Conservation (phyloP, 805 yeast species). For the Candida ponderosae region DNA sequence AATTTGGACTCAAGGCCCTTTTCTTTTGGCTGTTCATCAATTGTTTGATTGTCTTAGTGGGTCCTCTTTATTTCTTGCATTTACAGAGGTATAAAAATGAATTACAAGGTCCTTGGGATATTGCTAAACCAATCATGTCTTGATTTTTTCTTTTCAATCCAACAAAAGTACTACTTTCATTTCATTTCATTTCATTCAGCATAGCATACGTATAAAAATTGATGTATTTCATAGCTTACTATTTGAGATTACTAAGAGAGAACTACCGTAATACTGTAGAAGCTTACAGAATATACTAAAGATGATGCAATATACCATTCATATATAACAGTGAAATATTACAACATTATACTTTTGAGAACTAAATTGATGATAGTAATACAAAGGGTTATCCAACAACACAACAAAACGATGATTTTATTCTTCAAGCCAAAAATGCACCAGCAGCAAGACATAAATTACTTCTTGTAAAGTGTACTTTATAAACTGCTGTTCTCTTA, state of each 20-base stretch:
- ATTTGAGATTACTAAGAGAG: too few relatives aligned
- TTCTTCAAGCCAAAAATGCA: conserved; percentile 39
- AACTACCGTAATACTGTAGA: too few relatives aligned
- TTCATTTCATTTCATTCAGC: too few relatives aligned
- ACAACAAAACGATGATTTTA: neutral
- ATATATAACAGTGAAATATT: too few relatives aligned
- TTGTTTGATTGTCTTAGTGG: conserved; percentile 38
- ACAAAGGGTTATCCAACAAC: neutral
- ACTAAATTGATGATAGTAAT: neutral
- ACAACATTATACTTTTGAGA: too few relatives aligned
- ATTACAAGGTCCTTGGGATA: conserved; percentile 90
- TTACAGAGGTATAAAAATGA: conserved; percentile 79
- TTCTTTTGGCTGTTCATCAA: conserved; percentile 45
- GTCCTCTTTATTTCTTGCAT: conserved; percentile 65
- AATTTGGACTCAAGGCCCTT: conserved; percentile 34
- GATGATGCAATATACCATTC: too few relatives aligned
- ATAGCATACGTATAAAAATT: too few relatives aligned
- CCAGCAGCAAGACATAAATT: conserved; percentile 93
- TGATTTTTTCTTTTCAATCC: too few relatives aligned
- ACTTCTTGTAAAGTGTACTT: conserved; percentile 85
- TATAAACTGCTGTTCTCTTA: conserved; percentile 88
- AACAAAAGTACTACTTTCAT: too few relatives aligned
- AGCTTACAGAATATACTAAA: too few relatives aligned
- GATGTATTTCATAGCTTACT: too few relatives aligned
- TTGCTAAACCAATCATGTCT: conserved; percentile 60